Base-by-base conservation (phyloP, 345 rosid genomes). In the Microcos paniculata region DNA sequence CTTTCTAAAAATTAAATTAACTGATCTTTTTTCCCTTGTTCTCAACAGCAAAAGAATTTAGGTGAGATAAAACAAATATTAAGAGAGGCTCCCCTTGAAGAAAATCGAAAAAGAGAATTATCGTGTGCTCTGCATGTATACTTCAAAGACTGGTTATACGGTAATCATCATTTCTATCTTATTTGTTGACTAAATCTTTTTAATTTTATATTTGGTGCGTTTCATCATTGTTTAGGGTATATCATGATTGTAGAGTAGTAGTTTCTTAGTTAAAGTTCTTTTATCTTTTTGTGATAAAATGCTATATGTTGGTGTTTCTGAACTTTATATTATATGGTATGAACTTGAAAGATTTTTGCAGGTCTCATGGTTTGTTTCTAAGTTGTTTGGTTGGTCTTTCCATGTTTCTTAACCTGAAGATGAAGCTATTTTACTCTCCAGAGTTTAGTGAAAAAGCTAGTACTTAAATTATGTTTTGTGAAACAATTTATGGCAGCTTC, bases 91-190 rank as follows among this genome's bases (percentile, higher is more conserved):
- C 92, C 92, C 18, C 85, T 96, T 21, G 99, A 90, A 87, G 99
- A 91, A 77, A 96, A 81, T 83, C 86, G 89, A 74, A 96, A 92
- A 84, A 87, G 90, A 68, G 99, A 96, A 82, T 74, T 96, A 51
- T 92, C 98, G 1, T 81, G 80, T 79, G 98, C 99, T 46, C 88
- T 96, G 62, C 99, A 96, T 84, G 85, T 91, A 35, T 88, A 87
- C 85, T 96, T 96, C 87, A 94, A 91, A 77, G 99, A 96, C 81
- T 94, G 99, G 99, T 85, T 96, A 67, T 94, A 96, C 61, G 96
- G 99, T 96, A 92, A 83, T 48, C 45, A 46, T 68, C 67, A 59
- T 43, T 10, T 31, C 65, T 28, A 21, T 38, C 21, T 23, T 26
- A 16, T 77, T 18, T 72, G 64, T 73, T 56, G 33, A 43, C 28